Conservation (phyloP, 805 yeast species). For the Kodamaea sagamina region DNA sequence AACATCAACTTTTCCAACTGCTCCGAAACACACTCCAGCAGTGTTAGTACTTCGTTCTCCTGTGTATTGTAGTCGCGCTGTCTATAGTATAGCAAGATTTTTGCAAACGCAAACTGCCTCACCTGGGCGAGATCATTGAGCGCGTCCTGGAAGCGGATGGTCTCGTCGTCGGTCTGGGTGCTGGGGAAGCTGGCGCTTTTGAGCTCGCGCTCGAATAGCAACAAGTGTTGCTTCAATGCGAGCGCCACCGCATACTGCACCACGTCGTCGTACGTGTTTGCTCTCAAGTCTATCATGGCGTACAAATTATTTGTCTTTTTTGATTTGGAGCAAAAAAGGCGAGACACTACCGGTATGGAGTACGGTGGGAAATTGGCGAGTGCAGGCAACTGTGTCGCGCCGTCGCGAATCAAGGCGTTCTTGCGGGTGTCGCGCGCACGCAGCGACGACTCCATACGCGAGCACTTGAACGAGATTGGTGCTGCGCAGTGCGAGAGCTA, state of each 20-base stretch:
- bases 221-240: conserved; percentile 27
- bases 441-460: conserved; percentile 42
- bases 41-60: background rate
- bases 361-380: conserved; percentile 11
- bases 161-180: conserved; percentile 21
- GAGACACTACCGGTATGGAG: background rate
- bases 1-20: conserved; percentile 20
- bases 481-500: conserved; percentile 30
- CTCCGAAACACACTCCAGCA: background rate
- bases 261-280: conserved; percentile 1
- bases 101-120: conserved; percentile 15
- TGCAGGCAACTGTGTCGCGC: conserved; percentile 36
- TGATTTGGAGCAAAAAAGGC: conserved; percentile 2
- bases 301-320: background rate
- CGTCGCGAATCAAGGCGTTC: conserved; percentile 38
- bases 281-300: conserved; percentile 4
- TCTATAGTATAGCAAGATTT: conserved; percentile 19
- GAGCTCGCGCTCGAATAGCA: conserved; percentile 15
- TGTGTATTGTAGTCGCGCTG: conserved; percentile 5
- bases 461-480: conserved; percentile 37
- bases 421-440: conserved; percentile 40
- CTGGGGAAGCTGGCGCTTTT: conserved; percentile 7
- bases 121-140: conserved; percentile 22
- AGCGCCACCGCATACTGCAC: conserved; percentile 26
- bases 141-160: conserved; percentile 23